Percentiles rank a stretch among this genome's conserved stretches.
phyloP scores from a whole-genome alignment of 176 grass and related monocot species.

The Oryza rufipogon region DNA sequence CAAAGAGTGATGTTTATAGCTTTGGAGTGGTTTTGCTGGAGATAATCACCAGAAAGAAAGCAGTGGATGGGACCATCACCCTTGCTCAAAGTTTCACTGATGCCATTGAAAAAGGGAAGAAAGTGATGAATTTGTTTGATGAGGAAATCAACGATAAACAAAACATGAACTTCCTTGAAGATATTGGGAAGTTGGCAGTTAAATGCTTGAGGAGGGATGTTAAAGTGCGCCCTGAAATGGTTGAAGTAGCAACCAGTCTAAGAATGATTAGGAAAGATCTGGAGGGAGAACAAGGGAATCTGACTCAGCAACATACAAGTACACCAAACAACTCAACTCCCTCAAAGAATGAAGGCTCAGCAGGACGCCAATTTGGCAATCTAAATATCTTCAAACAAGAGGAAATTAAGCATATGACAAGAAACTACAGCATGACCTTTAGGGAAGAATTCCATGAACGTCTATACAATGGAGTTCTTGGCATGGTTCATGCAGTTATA shows the following conservation, averaged over 20 bases:
- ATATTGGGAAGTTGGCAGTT: not conserved
- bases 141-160: not conserved
- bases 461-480: no score
- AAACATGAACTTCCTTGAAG: constrained; percentile 9
- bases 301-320: no score
- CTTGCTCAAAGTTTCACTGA: not conserved
- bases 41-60: constrained; percentile 11
- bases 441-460: no score
- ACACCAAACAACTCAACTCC: no score
- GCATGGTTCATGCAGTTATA: no score
- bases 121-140: constrained; percentile 1
- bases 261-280: not conserved
- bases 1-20: constrained; percentile 27
- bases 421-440: no score
- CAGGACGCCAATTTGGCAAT: no score
- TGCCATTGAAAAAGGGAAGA: not conserved
- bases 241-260: not conserved
- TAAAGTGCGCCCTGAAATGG: constrained; percentile 4
- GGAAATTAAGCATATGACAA: no score
- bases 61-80: not conserved
- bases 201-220: constrained; percentile 4
- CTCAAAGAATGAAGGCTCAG: no score
- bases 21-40: constrained; percentile 22
- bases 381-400: no score
- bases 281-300: not conserved